phyloP scores from a whole-genome alignment of 257 asterid genomes.

The Sherardia arvensis region DNA sequence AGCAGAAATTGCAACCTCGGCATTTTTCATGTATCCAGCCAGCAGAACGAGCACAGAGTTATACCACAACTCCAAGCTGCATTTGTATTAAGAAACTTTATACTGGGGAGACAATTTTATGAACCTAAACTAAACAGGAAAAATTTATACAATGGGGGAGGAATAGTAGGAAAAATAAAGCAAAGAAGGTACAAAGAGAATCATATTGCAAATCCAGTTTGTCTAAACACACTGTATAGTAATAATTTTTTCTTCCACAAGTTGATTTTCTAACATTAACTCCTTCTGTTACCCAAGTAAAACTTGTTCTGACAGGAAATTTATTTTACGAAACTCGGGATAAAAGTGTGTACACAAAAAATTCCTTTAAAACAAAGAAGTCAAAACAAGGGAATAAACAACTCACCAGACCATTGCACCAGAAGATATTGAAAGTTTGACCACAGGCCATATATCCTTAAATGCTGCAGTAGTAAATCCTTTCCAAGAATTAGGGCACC shows the following conservation, averaged over 20 bases:
- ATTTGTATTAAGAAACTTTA: too few species aligned
- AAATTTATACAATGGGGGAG: neutral
- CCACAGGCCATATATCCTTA: constrained; percentile 54
- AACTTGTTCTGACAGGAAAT: too few species aligned
- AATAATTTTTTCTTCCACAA: too few species aligned
- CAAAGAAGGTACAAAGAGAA: too few species aligned
- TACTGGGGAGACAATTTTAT: neutral
- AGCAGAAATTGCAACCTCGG: constrained; percentile 56
- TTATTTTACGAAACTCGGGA: neutral
- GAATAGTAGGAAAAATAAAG: neutral
- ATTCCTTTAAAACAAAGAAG: neutral
- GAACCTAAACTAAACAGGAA: constrained; percentile 25
- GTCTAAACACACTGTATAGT: too few species aligned
- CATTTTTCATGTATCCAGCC: constrained; percentile 55
- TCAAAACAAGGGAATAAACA: neutral
- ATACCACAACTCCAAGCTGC: constrained; percentile 67
- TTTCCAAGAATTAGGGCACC: constrained; percentile 59
- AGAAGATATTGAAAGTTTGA: constrained; percentile 66
- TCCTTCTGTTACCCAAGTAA: neutral
- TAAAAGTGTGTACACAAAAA: neutral
- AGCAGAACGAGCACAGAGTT: constrained; percentile 49
- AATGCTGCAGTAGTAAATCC: constrained; percentile 55
- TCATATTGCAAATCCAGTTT: too few species aligned
- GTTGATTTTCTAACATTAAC: neutral
- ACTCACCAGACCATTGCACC: constrained; percentile 71